phyloP scores from a whole-genome alignment of 225 moss, liverwort and hornwort species.

The Asterella californica region DNA sequence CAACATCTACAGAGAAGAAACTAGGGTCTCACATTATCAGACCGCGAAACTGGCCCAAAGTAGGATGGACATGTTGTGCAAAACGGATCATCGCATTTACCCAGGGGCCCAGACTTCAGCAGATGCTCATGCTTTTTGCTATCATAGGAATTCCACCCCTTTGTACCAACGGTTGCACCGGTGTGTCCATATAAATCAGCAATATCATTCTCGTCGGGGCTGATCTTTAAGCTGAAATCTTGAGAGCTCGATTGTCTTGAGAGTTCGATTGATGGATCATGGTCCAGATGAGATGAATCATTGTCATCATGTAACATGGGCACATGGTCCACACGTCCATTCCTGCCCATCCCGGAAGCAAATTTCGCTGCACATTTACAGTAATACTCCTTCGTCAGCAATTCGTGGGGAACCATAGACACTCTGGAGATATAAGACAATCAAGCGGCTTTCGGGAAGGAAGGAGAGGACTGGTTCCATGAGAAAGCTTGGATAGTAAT shows the following conservation, averaged over 20 bases:
- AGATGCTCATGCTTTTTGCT: conserved; percentile 54
- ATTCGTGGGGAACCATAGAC: background rate
- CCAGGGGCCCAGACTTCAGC: conserved; percentile 67
- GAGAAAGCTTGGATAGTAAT: background rate
- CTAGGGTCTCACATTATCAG: conserved; percentile 18
- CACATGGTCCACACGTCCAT: conserved; percentile 18
- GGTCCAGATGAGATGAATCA: conserved; percentile 1
- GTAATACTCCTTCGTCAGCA: background rate
- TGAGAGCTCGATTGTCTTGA: conserved; percentile 3
- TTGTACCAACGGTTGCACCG: conserved; percentile 1
- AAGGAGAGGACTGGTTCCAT: background rate
- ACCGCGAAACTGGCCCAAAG: conserved; percentile 28
- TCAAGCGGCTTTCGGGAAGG: background rate
- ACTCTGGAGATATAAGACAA: background rate
- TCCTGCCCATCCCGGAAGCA: conserved; percentile 16
- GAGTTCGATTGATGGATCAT: conserved; percentile 1
- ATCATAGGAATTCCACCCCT: background rate
- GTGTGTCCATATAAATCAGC: conserved; percentile 14
- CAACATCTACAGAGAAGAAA: background rate
- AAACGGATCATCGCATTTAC: conserved; percentile 68
- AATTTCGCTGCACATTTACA: conserved; percentile 9
- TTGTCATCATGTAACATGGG: conserved; percentile 12
- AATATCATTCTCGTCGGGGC: conserved; percentile 3
- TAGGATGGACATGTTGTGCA: conserved; percentile 73
- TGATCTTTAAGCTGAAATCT: conserved; percentile 8